Evolutionary conservation across 1,284 basidiomycete species (phyloP), one percentile per base, ranked within the genome.

Genomic region (Leccinum subrobustum): DNA sequence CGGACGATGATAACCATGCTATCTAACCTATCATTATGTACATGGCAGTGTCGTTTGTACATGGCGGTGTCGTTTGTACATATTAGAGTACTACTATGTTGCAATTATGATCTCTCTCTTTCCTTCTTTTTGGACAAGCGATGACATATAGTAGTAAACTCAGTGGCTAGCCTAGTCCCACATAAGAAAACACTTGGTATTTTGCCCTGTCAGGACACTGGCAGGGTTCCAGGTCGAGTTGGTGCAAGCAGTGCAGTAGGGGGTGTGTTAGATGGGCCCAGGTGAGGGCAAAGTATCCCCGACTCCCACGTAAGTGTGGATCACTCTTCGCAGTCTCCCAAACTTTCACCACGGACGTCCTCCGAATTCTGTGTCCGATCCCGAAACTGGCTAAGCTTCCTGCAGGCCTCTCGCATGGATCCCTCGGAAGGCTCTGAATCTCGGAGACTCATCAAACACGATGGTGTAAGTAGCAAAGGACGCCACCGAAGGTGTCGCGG

Each of bases 321-420:
- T 8, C 53, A 29, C 6, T 60, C 72, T 9, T 58, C 63, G 1
- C 60, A 35, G 3, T 70, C 66, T 4, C 72, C 65, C 16, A 59
- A 23, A 12, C 35, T 63, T 11, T 64, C 64, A 1, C 62, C 72
- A 2, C 58, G 64, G 47, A n/a, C 65, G 1, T 73, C 71, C 14
- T 57, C 69, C 8, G 70, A 76, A 48, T 73, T 76, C 37, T 72
- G 57, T n/a, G 65, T 74, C 31, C 72, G 70, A 47, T 73, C 67
- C n/a, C 61, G 60, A 39, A 59, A 65, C 47, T 74, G 67, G 69
- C 61, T 56, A 6, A 25, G 8, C 35, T 70, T 73, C 73, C 75
- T 58, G 68, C 85, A 63, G 77, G 82, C 64, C 76, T 83, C 44
- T 70, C 78, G 23, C 68, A 76, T 14, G 73, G 76, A 31, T 76